Evolutionary conservation across 2,329 filamentous ascomycete species (phyloP), one percentile per base, ranked within the genome.

Genomic region (Didymosphaeria variabile): DNA sequence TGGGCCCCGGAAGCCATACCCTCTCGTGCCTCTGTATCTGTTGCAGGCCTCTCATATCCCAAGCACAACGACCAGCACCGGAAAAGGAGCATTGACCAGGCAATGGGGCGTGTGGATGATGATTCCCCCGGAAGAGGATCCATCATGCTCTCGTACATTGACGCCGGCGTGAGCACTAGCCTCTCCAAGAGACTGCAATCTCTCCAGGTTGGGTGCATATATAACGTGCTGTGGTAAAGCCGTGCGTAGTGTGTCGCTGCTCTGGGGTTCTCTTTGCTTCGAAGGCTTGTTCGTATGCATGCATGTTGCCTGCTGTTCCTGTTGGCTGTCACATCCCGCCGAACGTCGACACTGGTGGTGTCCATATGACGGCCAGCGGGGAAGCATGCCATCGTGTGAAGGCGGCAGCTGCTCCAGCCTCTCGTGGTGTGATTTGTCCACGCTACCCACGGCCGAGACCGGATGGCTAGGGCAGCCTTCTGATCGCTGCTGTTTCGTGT

Each of bases 111-210:
- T 71, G 71, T 70, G 66, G 68, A 72, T 66, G n/a, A n/a, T n/a
- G 59, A 67, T 65, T 67, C 58, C 66, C 63, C 62, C 49, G 58
- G 62, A 47, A 58, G 55, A 50, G 65, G 63, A 70, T 66, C 63
- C 60, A 65, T 60, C 60, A 67, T 72, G 72, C 69, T 69, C 71
- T 75, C 64, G 66, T 67, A 69, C 66, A 67, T 63, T 64, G 67
- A 60, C 64, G 66, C 69, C 68, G 68, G 66, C 65, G 68, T 72
- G 69, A 72, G 68, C 72, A 71, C 74, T 76, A 75, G 69, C 61
- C 67, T 58, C 61, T 62, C 59, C 60, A 61, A 44, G 61, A 70
- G 62, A 67, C 63, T 67, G 66, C 67, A 68, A 73, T 73, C 65
- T 70, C 68, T 69, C 64, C 63, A 68, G 54, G 36, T 42, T 56